Evolutionary conservation across 495 filamentous ascomycete genomes (phyloP).

Genomic region (Ramalina peruviana): DNA sequence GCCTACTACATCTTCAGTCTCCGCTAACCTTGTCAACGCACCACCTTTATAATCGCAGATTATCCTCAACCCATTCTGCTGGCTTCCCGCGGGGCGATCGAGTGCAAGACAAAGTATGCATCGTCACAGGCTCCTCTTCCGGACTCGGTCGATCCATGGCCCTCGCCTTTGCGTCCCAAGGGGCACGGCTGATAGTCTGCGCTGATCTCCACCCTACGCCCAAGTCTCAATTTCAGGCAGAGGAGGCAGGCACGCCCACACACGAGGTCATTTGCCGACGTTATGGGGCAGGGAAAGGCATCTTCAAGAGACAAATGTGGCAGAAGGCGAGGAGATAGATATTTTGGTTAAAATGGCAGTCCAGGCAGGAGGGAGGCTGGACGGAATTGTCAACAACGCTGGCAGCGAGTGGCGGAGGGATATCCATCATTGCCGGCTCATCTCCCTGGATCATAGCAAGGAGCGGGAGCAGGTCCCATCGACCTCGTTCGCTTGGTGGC

Average conservation of each 20-base stretch:
- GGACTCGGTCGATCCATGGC: constrained; percentile 33
- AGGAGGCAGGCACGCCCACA: too few relatives aligned
- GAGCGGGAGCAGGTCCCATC: constrained; percentile 20
- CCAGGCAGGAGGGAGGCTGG: too few relatives aligned
- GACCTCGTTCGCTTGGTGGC: constrained; percentile 11
- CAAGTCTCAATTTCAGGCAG: neutral
- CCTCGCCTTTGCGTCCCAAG: constrained; percentile 27
- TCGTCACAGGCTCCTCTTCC: constrained; percentile 33
- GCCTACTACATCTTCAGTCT: too few relatives aligned
- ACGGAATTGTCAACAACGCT: too few relatives aligned
- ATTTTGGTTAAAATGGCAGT: too few relatives aligned
- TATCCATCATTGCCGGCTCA: constrained; percentile 11
- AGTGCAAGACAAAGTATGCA: constrained; percentile 24
- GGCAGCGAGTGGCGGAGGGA: constrained; percentile 9
- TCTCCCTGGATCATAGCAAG: constrained; percentile 19
- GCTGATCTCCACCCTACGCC: neutral
- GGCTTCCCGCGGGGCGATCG: constrained; percentile 5
- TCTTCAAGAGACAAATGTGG: too few relatives aligned
- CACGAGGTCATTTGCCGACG: too few relatives aligned
- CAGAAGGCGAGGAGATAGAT: too few relatives aligned
- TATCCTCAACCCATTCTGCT: too few relatives aligned
- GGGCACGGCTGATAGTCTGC: constrained; percentile 23
- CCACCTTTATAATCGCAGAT: too few relatives aligned
- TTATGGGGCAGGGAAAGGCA: too few relatives aligned
- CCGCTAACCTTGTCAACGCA: too few relatives aligned